A percentile compares a stretch with the other conserved stretches of the same genome.
Conservation (phyloP, 163 green algal genomes). For the Chlorella variabilis region DNA sequence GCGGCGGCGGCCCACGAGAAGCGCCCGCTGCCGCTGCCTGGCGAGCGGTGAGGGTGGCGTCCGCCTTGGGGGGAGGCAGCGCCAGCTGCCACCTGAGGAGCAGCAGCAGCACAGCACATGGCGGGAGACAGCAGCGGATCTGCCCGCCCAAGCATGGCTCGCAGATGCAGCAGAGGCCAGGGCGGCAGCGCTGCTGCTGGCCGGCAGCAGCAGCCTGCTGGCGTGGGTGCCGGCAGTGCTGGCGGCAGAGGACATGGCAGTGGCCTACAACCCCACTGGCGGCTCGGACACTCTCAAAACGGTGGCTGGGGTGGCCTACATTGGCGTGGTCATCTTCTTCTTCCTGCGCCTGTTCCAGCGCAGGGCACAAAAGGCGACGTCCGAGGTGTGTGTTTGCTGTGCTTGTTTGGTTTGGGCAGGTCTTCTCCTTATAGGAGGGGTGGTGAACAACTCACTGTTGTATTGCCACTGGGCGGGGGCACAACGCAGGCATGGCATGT, state of each 20-base stretch:
- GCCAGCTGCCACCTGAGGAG: too few species aligned
- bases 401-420: constrained; percentile 30
- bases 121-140: too few species aligned
- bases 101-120: too few species aligned
- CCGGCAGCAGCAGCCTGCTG: not conserved
- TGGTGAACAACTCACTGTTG: too few species aligned
- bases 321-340: constrained; percentile 70
- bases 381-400: constrained; percentile 45
- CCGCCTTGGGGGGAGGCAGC: too few species aligned
- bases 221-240: not conserved
- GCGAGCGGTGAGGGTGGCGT: too few species aligned
- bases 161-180: not conserved
- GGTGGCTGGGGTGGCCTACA: constrained; percentile 69
- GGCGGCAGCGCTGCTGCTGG: not conserved
- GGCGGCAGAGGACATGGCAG: constrained; percentile 15
- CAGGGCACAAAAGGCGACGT: constrained; percentile 60
- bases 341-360: constrained; percentile 69
- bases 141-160: too few species aligned
- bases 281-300: constrained; percentile 76
- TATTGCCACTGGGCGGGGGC: too few species aligned
- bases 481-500: too few species aligned
- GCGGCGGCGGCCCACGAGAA: too few species aligned
- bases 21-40: too few species aligned
- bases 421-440: constrained; percentile 7
- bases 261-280: constrained; percentile 60